Conservation (phyloP, 2,329 filamentous ascomycete species). For the Phialemoniopsis sp. region DNA sequence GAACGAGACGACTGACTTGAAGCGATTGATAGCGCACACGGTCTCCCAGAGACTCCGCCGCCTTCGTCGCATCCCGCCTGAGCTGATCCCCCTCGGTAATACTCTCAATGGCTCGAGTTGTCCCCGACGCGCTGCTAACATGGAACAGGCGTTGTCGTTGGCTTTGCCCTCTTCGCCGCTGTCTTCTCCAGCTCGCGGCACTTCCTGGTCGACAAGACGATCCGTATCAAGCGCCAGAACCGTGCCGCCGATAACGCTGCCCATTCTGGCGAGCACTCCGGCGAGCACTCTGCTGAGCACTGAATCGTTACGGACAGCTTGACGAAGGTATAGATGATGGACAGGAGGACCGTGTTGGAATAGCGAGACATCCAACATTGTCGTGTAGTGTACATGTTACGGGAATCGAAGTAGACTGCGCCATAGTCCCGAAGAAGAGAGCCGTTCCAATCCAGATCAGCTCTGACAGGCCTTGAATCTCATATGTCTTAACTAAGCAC, state of each 20-base stretch:
- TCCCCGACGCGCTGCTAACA: slow-evolving; percentile 15
- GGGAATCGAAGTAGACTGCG: slow-evolving; percentile 4
- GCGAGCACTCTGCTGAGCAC: slow-evolving; percentile 6
- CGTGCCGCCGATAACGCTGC: slow-evolving; percentile 37
- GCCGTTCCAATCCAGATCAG: too few species aligned
- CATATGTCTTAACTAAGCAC: slow-evolving; percentile 3
- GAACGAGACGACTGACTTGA: slow-evolving; percentile 11
- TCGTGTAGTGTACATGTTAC: slow-evolving; percentile 2
- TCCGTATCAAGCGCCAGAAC: slow-evolving; percentile 76
- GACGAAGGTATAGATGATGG: too few species aligned
- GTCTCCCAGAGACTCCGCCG: slow-evolving; percentile 91
- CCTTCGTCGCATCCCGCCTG: slow-evolving; percentile 84
- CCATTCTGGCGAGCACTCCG: slow-evolving; percentile 25
- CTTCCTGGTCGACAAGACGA: slow-evolving; percentile 84
- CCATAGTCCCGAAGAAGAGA: not conserved
- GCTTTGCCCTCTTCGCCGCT: slow-evolving; percentile 77
- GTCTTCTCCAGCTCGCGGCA: slow-evolving; percentile 80
- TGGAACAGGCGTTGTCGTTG: slow-evolving; percentile 73
- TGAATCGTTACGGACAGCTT: too few species aligned
- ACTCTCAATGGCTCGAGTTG: slow-evolving; percentile 10
- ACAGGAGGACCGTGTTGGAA: not conserved
- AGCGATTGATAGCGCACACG: slow-evolving; percentile 70
- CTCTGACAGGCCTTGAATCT: not conserved
- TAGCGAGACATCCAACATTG: too few species aligned
- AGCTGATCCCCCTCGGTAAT: slow-evolving; percentile 92